Conservation (phyloP, 106 monocot species). For the Apostasia shenzhenica region DNA sequence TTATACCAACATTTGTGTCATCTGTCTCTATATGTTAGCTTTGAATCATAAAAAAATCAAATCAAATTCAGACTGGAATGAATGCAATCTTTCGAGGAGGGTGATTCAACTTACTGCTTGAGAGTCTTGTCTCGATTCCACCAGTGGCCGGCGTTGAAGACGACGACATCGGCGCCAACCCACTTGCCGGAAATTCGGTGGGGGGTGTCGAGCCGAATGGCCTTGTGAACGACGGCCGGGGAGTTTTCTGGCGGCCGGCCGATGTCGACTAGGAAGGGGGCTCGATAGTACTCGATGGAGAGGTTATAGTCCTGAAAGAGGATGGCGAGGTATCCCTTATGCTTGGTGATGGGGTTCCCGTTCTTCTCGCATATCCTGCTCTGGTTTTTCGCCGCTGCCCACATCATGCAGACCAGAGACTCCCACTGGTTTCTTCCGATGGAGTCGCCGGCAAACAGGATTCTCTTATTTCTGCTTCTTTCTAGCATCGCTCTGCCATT, state of each 20-base stretch:
- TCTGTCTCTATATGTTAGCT: no score
- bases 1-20: no score
- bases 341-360: slow-evolving; percentile 81
- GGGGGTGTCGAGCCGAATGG: slow-evolving; percentile 54
- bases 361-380: slow-evolving; percentile 52
- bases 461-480: slow-evolving; percentile 55
- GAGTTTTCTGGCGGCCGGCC: slow-evolving; percentile 40
- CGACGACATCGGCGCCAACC: slow-evolving; percentile 47
- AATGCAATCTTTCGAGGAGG: no score
- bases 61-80: not conserved
- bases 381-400: slow-evolving; percentile 16
- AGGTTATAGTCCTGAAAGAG: slow-evolving; percentile 63
- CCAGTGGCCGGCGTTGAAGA: slow-evolving; percentile 90
- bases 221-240: slow-evolving; percentile 13
- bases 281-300: slow-evolving; percentile 79
- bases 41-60: no score
- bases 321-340: slow-evolving; percentile 76
- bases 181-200: slow-evolving; percentile 42
- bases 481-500: slow-evolving; percentile 69
- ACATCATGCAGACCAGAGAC: slow-evolving; percentile 78
- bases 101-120: slow-evolving; percentile 29
- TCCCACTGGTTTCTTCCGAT: slow-evolving; percentile 98
- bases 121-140: slow-evolving; percentile 66
- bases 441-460: slow-evolving; percentile 79
- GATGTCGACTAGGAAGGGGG: slow-evolving; percentile 53